A percentile compares a stretch with the other conserved stretches of the same genome.
Conservation (phyloP, 2,329 filamentous ascomycete species). For the Diaporthe citrichinensis region DNA sequence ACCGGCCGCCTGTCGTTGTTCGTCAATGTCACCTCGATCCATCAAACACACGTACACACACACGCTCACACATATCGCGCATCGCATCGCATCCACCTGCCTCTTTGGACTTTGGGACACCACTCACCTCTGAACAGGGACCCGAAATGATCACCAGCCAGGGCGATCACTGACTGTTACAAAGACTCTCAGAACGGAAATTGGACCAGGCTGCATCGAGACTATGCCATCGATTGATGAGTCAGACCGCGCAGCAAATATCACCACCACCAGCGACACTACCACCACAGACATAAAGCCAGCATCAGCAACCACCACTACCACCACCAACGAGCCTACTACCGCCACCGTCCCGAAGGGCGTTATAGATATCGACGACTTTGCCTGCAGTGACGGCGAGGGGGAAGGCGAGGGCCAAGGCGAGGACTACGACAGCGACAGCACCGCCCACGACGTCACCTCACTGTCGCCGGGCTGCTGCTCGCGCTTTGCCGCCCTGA, state of each 20-base stretch:
- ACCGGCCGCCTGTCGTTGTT: neutral
- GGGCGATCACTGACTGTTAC: neutral
- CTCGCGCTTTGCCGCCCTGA: slow-evolving; percentile 41
- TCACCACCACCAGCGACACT: neutral
- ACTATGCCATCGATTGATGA: slow-evolving; percentile 39
- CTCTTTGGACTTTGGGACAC: slow-evolving; percentile 8
- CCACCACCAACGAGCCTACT: neutral
- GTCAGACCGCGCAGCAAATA: slow-evolving; percentile 29
- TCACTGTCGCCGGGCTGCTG: slow-evolving; percentile 39
- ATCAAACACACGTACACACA: neutral
- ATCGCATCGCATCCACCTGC: neutral
- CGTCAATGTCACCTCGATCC: slow-evolving; percentile 19
- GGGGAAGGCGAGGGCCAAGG: neutral
- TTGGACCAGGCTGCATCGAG: slow-evolving; percentile 13
- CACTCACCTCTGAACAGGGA: neutral
- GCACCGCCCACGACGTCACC: slow-evolving; percentile 31
- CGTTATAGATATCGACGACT: slow-evolving; percentile 38
- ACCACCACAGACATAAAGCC: neutral
- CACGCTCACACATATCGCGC: neutral
- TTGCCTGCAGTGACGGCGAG: slow-evolving; percentile 26
- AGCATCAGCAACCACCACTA: neutral
- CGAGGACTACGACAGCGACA: neutral
- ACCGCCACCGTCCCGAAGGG: neutral
- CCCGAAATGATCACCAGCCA: slow-evolving; percentile 1
- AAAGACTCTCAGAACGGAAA: neutral